Conservation (phyloP, 1,284 basidiomycete genomes). For the Apiotrichum gamsii region DNA sequence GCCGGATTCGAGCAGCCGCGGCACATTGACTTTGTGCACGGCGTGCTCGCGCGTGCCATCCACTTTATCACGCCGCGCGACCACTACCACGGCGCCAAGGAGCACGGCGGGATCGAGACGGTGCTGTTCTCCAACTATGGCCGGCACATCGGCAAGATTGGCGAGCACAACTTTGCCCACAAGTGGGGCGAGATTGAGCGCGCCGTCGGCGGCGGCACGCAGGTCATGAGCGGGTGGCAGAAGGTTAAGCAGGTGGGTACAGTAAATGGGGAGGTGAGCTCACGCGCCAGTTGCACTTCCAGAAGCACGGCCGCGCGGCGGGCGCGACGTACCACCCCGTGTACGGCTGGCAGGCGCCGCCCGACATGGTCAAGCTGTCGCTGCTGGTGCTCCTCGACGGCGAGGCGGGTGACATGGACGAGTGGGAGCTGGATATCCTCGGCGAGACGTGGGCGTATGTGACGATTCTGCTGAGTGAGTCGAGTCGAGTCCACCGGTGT, state of each 20-base stretch:
- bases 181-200: not conserved
- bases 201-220: not conserved
- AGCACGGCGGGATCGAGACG: not conserved
- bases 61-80: not conserved
- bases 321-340: not conserved
- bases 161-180: not conserved
- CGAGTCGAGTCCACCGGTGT: not conserved
- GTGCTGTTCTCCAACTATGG: not conserved
- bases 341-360: conserved; percentile 5
- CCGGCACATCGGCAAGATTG: not conserved
- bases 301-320: conserved; percentile 1
- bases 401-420: not conserved
- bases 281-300: not conserved
- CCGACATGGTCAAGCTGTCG: not conserved
- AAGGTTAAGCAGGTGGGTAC: not conserved
- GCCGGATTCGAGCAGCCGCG: not conserved
- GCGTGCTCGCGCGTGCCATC: not conserved
- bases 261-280: too few species aligned
- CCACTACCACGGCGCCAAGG: not conserved
- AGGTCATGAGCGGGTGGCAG: conserved; percentile 6
- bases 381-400: conserved; percentile 5
- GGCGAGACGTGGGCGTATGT: conserved; percentile 1
- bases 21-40: conserved; percentile 1
- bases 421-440: conserved; percentile 4
- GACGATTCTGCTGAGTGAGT: conserved; percentile 1